Base-by-base conservation (phyloP, 1,139 yeast species). In the Nakaseomyces kungkrabaensis region DNA sequence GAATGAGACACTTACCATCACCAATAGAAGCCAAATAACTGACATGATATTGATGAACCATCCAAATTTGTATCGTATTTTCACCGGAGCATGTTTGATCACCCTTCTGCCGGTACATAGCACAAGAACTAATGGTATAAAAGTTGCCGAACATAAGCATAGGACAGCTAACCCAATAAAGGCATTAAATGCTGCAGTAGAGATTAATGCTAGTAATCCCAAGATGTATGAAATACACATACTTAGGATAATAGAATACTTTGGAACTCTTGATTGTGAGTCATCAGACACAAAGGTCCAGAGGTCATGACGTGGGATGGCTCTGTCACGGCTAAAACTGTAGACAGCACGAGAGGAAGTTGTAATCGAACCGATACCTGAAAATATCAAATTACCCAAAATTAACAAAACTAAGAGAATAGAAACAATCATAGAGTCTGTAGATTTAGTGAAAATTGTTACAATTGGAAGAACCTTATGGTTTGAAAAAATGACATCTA, bases 291-390 rank as follows among this genome's bases (percentile, higher is more conserved):
- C 87, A 56, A 76, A 75, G 4, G 80, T 75, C 85, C 89, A 85
- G 38, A 75, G 64, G 9, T 75, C 71, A 52, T 82, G 78, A 57
- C 75, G 80, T 0, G 96, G 96, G 46, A 88, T 69, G 0, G 94
- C 96, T 45, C 85, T 89, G 65, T 88, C 97, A 67, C 97, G 79
- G 48, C 95, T 87, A 68, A 88, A 82, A 11, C 95, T 88, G 70
- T 81, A 88, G 0, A 90, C 85, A 36, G 87, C 81, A 71, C 96
- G 79, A 5, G 95, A 85, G 0, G 94, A 90, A 0, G 96, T 86
- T 0, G 95, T 85, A 34, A 86, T 73, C 27, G 92, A 74, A 37
- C 95, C 94, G 51, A 85, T 81, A 4, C 89, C 82, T 43, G 89
- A 92, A 63, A 85, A 84, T 24, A 84, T 59, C 43, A 85, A 78